Conservation (phyloP, 345 rosid genomes). For the Garcia nutans region DNA sequence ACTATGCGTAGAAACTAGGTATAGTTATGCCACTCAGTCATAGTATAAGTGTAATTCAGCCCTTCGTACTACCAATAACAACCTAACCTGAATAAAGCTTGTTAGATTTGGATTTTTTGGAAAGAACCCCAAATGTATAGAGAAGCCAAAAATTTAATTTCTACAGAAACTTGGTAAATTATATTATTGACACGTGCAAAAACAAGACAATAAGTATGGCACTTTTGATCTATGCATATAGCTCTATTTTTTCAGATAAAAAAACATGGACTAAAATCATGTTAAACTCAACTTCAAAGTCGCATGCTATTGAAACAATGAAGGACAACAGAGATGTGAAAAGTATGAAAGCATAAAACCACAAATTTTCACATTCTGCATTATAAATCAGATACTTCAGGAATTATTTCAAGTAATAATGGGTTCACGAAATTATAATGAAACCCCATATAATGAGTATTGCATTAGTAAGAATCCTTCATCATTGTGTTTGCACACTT, state of each 20-base stretch:
- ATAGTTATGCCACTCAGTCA: no score
- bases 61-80: not conserved
- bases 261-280: not conserved
- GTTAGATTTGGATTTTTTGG: not conserved
- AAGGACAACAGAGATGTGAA: conserved; percentile 1
- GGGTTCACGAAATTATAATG: not conserved
- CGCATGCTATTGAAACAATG: not conserved
- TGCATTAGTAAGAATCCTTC: not conserved
- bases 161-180: not conserved
- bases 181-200: not conserved
- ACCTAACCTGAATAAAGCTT: not conserved
- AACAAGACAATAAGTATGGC: not conserved
- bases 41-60: not conserved
- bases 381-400: not conserved
- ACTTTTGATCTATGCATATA: not conserved
- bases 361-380: not conserved
- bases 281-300: not conserved
- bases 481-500: not conserved
- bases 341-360: not conserved
- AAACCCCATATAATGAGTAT: not conserved
- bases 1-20: no score
- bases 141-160: not conserved
- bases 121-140: not conserved
- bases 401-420: not conserved
- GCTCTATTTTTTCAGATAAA: not conserved